Base-by-base conservation (phyloP, 2,329 filamentous ascomycete genomes). In the Aspergillus hortae region DNA sequence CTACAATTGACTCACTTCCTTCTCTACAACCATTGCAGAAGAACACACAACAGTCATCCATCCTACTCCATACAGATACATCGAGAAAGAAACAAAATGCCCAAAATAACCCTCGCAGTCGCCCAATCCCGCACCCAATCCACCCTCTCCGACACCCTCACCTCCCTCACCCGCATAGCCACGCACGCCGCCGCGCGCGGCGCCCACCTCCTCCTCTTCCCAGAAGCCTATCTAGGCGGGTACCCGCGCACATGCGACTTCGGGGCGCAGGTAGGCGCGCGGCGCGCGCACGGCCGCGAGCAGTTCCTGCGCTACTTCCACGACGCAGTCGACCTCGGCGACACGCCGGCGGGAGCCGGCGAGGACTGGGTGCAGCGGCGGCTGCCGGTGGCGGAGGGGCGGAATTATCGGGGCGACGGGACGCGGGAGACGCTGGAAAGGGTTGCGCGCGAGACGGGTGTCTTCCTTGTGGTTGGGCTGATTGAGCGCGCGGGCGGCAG, bases 141-240 rank as follows among this genome's bases (percentile, higher is more conserved):
- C 33, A 67, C 67, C 4, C 63, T 69, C 14, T 23, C 73, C 21
- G 74, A 80, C 32, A 95, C 90, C 1, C 80, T 96, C 50, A 64
- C 72, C 6, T 81, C 86, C 33, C 81, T 96, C 46, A 79, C 85
- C 62, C 60, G 69, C 10, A 83, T 88, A 12, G 85, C 88, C 32
- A 74, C 73, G 21, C 73, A 78, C 33, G 91, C 91, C n/a, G 81
- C 85, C 36, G 78, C 68, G 11, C 69, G 75, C 40, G 76, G 75
- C 44, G 76, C 83, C 14, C 76, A 94, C 67, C 79, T 96, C 46
- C 79, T 96, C 25, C 83, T 96, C 48, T 92, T 96, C 55, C 92
- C 92, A 0, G 92, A 97, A 75, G 92, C 92, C 19, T 96, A 90
- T 67, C 80, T 96, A 1, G 92, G 92, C 44, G 92, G 92, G 1